Percentiles rank a stretch among this genome's conserved stretches.
These are phyloP conservation scores for Oryza nivara DNA, from an alignment of 176 grass and related monocot genomes.

Conservation along the genomic window DNA sequence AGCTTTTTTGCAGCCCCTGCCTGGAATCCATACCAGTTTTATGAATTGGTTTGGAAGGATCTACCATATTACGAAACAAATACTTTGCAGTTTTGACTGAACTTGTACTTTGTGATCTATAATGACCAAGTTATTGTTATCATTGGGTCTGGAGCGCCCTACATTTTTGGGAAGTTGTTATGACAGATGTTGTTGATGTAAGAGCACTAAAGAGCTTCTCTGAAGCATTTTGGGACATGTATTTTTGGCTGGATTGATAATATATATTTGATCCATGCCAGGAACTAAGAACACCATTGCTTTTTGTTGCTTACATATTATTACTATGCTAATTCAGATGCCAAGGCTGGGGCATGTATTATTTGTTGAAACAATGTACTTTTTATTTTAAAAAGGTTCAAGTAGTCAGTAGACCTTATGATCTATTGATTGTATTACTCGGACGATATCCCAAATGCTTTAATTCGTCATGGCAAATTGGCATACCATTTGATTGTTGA, in stretches of 20 bases:
- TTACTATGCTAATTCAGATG: neutral
- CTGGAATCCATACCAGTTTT: constrained; percentile 21
- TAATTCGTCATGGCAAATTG: neutral
- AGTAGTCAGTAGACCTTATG: neutral
- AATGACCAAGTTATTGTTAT: neutral
- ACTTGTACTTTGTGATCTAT: neutral
- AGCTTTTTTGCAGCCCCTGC: constrained; percentile 36
- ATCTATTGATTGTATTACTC: constrained; percentile 6
- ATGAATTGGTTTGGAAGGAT: constrained; percentile 8
- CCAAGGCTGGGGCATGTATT: constrained; percentile 25
- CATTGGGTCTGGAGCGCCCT: neutral
- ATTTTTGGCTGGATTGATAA: constrained; percentile 18
- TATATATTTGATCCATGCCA: constrained; percentile 7
- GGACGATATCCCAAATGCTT: neutral
- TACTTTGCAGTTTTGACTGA: constrained; percentile 18
- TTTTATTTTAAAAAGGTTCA: neutral
- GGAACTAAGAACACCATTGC: constrained; percentile 4
- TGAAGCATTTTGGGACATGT: constrained; percentile 7
- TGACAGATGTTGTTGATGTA: constrained; percentile 25
- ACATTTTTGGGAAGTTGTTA: neutral
- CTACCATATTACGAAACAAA: constrained; percentile 6
- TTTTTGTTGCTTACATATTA: neutral
- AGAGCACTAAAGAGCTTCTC: neutral
- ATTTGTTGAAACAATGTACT: neutral
- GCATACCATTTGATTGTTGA: neutral